Evolutionary conservation across 2,329 filamentous ascomycete genomes (phyloP).

Genomic region (Aureobasidium namibiae): DNA sequence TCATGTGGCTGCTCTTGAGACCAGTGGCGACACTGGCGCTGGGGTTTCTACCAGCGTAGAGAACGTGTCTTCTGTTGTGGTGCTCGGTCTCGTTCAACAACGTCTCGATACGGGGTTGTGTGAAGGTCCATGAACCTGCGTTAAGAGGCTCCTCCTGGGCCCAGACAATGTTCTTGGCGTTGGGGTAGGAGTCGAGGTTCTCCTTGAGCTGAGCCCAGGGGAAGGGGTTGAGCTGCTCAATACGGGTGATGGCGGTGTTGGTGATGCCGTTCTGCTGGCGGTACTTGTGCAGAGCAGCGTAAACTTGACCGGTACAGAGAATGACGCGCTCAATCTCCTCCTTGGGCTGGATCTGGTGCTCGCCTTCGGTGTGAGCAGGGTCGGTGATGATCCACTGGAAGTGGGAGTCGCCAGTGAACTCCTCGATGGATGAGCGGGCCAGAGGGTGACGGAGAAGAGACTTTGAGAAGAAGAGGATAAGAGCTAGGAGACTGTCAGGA

Average conservation of each 20-base stretch:
- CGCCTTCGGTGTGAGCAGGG: constrained; percentile 66
- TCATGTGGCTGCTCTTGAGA: constrained; percentile 76
- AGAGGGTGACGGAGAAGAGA: constrained; percentile 88
- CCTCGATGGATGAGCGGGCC: constrained; percentile 79
- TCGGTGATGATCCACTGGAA: constrained; percentile 97
- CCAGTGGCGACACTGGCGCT: constrained; percentile 92
- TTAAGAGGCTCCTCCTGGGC: constrained; percentile 96
- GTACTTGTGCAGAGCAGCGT: constrained; percentile 82
- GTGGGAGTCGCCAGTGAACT: constrained; percentile 83
- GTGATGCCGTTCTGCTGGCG: constrained; percentile 78
- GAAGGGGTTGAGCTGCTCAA: constrained; percentile 98
- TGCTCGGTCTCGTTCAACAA: constrained; percentile 86
- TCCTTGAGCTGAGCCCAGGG: constrained; percentile 95
- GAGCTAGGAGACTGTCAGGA: constrained; percentile 46
- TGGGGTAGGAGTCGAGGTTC: constrained; percentile 94
- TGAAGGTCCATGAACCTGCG: constrained; percentile 92
- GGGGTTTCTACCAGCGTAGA: constrained; percentile 91
- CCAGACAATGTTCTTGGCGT: constrained; percentile 96
- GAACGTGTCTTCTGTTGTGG: constrained; percentile 89
- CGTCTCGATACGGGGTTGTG: constrained; percentile 95
- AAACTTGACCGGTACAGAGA: constrained; percentile 91
- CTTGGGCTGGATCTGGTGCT: constrained; percentile 57
- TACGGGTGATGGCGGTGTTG: constrained; percentile 85
- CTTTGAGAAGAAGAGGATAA: constrained; percentile 98
- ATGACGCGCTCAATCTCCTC: constrained; percentile 92